Base-by-base conservation (phyloP, 306 rosid species). In the Medicago lupulina region DNA sequence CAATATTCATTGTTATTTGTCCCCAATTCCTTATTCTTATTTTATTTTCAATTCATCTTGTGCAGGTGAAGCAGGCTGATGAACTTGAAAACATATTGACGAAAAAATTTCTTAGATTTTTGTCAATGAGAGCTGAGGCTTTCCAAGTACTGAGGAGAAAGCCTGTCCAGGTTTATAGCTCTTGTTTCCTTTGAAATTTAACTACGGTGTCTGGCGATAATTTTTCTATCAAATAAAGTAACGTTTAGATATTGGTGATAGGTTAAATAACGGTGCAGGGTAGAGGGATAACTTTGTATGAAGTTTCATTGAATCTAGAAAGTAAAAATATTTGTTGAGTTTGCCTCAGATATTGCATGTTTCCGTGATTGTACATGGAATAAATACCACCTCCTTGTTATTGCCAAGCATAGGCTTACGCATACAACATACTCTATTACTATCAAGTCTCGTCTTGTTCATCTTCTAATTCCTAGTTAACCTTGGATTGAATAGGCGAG, bases 101-200 rank as follows among this genome's bases (percentile, higher is more conserved):
- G 53, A 95, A 95, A 80, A 95, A 95, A 72, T 95, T 95, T 62
- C 99, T 95, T 61, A 86, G 99, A 83, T 95, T 95, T 89, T 80
- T 95, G 83, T 92, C 97, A 21, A 95, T 90, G 99, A 90, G 99
- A 79, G 99, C 97, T 15, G 99, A 95, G 89, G 97, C 97, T 73
- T 95, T 95, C 81, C 97, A 95, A 83, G 99, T 95, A 55, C 78
- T 90, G 71, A 87, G 99, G 87, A 85, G 99, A 85, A 95, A 89
- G 81, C 99, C 97, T 13, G 93, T 92, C 63, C 99, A 90, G 97
- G 99, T 92, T 72, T 18, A 49, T 79, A 76, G 71, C 50, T 78
- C 53, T 74, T n/a, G 31, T 10, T 47, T n/a, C 19, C 25, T 16
- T 62, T 61, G 11, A 1, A 23, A 18, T 43, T 59, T 10, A 54